Conservation (phyloP, 2,329 filamentous ascomycete species). For the Penicillium sp. region DNA sequence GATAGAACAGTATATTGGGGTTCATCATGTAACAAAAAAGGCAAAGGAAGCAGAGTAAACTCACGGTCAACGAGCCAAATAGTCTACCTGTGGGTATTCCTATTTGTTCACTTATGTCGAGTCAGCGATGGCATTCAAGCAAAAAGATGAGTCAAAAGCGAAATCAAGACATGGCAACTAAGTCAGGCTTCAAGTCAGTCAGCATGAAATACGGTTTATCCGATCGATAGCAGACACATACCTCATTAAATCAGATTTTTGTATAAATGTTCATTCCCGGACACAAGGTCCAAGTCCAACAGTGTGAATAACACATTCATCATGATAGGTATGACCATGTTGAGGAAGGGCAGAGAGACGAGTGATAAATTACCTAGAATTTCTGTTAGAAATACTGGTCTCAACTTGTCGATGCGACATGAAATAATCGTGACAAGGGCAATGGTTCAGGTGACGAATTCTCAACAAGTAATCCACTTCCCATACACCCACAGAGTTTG, state of each 20-base stretch:
- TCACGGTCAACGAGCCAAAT: slow-evolving; percentile 20
- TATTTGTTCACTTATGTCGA: slow-evolving; percentile 19
- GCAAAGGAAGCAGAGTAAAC: slow-evolving; percentile 12
- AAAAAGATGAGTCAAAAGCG: slow-evolving; percentile 23
- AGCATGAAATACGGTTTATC: slow-evolving; percentile 23
- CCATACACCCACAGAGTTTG: slow-evolving; percentile 60
- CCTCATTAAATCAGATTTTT: slow-evolving; percentile 74
- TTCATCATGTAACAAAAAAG: slow-evolving; percentile 52
- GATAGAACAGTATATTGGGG: slow-evolving; percentile 61
- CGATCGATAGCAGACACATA: slow-evolving; percentile 28
- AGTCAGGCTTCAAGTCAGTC: slow-evolving; percentile 40
- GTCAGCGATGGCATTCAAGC: slow-evolving; percentile 29
- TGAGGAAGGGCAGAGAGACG: slow-evolving; percentile 15
- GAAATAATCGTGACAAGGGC: slow-evolving; percentile 21
- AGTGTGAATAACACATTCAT: slow-evolving; percentile 69
- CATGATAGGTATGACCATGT: slow-evolving; percentile 50
- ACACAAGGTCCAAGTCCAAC: slow-evolving; percentile 59
- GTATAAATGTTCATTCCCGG: slow-evolving; percentile 59
- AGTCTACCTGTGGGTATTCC: slow-evolving; percentile 10
- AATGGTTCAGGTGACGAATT: slow-evolving; percentile 61
- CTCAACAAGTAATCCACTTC: slow-evolving; percentile 62
- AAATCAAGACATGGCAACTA: slow-evolving; percentile 38
- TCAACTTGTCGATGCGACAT: slow-evolving; percentile 12
- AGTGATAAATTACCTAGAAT: slow-evolving; percentile 27
- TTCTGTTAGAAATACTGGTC: slow-evolving; percentile 19